phyloP scores from a whole-genome alignment of 1,284 basidiomycete species.

The Apiotrichum porosum region DNA sequence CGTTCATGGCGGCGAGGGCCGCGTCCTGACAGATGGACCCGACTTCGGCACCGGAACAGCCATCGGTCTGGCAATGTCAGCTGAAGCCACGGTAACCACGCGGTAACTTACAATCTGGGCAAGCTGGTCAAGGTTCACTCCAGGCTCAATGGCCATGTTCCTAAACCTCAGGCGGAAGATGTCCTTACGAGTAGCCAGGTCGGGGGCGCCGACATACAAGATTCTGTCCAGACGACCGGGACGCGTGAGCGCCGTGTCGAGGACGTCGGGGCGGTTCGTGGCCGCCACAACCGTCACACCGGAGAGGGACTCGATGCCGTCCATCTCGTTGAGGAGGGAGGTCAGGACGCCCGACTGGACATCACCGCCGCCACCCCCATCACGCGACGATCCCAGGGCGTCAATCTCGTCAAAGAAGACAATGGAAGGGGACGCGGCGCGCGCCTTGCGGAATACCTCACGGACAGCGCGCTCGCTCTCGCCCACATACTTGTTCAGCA shows the following conservation, averaged over 20 bases:
- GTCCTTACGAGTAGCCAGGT: slow-evolving; percentile 69
- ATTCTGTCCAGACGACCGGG: slow-evolving; percentile 94
- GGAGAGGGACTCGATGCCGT: slow-evolving; percentile 87
- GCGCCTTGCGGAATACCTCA: slow-evolving; percentile 91
- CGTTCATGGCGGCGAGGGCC: slow-evolving; percentile 82
- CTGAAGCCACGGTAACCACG: neutral
- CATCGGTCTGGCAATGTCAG: slow-evolving; percentile 62
- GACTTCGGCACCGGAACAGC: slow-evolving; percentile 95
- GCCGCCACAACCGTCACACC: slow-evolving; percentile 94
- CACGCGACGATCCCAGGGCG: slow-evolving; percentile 77
- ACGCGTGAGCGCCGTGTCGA: slow-evolving; percentile 90
- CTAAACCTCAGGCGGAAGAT: slow-evolving; percentile 73
- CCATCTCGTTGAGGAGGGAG: slow-evolving; percentile 94
- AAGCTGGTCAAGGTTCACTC: slow-evolving; percentile 63
- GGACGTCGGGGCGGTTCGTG: slow-evolving; percentile 88
- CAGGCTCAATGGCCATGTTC: slow-evolving; percentile 73
- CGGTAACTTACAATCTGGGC: slow-evolving; percentile 63
- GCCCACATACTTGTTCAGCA: slow-evolving; percentile 94
- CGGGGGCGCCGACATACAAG: slow-evolving; percentile 89
- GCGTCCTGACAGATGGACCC: slow-evolving; percentile 92
- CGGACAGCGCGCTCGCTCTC: slow-evolving; percentile 93
- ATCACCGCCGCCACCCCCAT: slow-evolving; percentile 54
- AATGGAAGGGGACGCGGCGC: slow-evolving; percentile 88
- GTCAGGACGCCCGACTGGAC: slow-evolving; percentile 82
- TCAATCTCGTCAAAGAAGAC: slow-evolving; percentile 99